Evolutionary conservation across 2,329 filamentous ascomycete genomes (phyloP).

Genomic region (Exophiala calicioides): DNA sequence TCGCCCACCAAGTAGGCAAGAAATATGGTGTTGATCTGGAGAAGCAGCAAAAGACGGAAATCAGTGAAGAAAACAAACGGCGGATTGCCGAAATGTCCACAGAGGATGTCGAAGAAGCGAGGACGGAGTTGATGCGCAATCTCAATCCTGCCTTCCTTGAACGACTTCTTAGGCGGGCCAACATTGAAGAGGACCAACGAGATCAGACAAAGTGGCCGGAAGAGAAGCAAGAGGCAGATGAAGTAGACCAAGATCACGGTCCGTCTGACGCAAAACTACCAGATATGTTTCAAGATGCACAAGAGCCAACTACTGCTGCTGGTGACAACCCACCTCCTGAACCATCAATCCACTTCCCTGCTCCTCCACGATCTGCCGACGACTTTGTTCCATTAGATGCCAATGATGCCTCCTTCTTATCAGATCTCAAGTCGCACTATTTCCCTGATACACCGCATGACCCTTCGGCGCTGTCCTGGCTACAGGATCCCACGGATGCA

Average conservation of each 20-base stretch:
- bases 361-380: slow-evolving; percentile 46
- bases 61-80: slow-evolving; percentile 79
- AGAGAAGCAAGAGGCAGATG: slow-evolving; percentile 4
- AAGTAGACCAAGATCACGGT: not conserved
- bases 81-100: slow-evolving; percentile 75
- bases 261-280: slow-evolving; percentile 18
- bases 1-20: slow-evolving; percentile 26
- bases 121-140: slow-evolving; percentile 74
- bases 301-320: not conserved
- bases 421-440: slow-evolving; percentile 85
- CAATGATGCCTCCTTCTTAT: slow-evolving; percentile 76
- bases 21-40: slow-evolving; percentile 36
- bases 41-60: slow-evolving; percentile 64
- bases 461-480: slow-evolving; percentile 85
- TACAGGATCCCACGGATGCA: slow-evolving; percentile 67
- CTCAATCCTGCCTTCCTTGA: slow-evolving; percentile 76
- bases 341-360: slow-evolving; percentile 46
- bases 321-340: slow-evolving; percentile 33
- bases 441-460: slow-evolving; percentile 86
- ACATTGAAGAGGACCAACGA: slow-evolving; percentile 61
- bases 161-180: slow-evolving; percentile 72
- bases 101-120: slow-evolving; percentile 77
- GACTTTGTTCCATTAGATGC: slow-evolving; percentile 76
- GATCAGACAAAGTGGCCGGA: slow-evolving; percentile 17
- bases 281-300: slow-evolving; percentile 12